Base-by-base conservation (phyloP, 176 grass and related monocot species). In the Rhynchospora breviuscula region DNA sequence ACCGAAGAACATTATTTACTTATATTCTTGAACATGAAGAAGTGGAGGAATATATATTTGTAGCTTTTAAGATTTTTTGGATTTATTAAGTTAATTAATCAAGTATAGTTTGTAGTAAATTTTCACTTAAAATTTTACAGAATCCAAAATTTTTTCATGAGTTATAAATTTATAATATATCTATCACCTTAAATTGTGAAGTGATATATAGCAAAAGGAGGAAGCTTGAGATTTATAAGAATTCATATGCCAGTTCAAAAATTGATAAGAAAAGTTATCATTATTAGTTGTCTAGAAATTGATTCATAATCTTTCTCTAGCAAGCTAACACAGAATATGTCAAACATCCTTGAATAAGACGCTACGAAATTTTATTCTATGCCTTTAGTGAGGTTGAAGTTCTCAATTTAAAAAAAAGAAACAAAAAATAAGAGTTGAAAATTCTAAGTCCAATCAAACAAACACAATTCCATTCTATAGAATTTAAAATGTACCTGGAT, bases 291-390 rank as follows among this genome's bases (percentile, higher is more conserved):
- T 3, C 4, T 40, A 40, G 35, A 40, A 40, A 40, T 4, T 3
- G 35, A 40, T 40, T 40, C 35, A 40, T 40, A 40, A 40, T 40
- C 35, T 40, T 40, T 22, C 63, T 66, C 26, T 11, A 9, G 43
- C 26, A 4, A 9, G 43, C 43, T 48, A 47, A 4, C 9, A 11
- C 11, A 45, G 18, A 75, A 25, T 26, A 75, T 52, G 46, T 14
- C 11, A 52, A 75, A 75, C 70, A 75, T 23, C 70, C 47, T 75
- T 75, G 70, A 75, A 75, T 22, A 75, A 52, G 46, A 75, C 70
- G 70, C 70, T 75, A 52, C 70, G 52, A 51, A 29, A 10, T 51
- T 21, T 75, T 77, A 77, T 77, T 54, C 23, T 77, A 77, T 77
- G 23, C 49, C 73, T 77, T 77, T 31, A 31, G 49, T 56, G 51